These are phyloP conservation scores for Novymonas esmeraldas DNA, from an alignment of 208 protist species.

Conservation along the genomic window DNA sequence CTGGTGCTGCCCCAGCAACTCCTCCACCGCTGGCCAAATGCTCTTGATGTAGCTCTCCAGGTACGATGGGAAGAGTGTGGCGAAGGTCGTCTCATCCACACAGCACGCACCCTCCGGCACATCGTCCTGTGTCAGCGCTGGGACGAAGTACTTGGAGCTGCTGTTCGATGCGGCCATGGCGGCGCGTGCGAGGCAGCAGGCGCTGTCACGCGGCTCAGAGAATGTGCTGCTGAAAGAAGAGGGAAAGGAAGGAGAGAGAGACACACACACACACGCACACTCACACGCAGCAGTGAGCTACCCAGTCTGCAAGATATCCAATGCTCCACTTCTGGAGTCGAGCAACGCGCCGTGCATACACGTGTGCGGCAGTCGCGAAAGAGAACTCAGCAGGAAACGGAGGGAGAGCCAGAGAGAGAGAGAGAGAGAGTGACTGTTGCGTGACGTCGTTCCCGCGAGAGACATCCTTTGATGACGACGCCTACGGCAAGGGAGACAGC, in stretches of 20 bases:
- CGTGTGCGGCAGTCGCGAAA: too few relatives aligned
- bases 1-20: conserved; percentile 91
- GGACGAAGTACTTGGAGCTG: conserved; percentile 81
- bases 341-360: too few relatives aligned
- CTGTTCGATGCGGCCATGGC: conserved; percentile 23
- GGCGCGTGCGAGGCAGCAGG: neutral
- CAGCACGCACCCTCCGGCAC: conserved; percentile 90
- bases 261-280: too few relatives aligned
- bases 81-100: conserved; percentile 96
- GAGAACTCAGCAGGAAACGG: conserved; percentile 2
- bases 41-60: conserved; percentile 97
- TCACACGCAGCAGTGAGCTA: too few relatives aligned
- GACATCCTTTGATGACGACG: too few relatives aligned
- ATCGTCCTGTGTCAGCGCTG: conserved; percentile 82
- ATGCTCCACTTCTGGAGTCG: too few relatives aligned
- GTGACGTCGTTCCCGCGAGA: too few relatives aligned
- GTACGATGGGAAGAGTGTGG: conserved; percentile 98
- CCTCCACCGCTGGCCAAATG: conserved; percentile 94
- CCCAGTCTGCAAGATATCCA: too few relatives aligned
- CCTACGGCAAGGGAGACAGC: too few relatives aligned
- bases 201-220: neutral
- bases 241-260: too few relatives aligned
- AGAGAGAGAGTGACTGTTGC: neutral
- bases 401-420: conserved; percentile 1
- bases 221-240: too few relatives aligned